Conservation (phyloP, 2,329 filamentous ascomycete genomes). For the Exophiala bonariae region DNA sequence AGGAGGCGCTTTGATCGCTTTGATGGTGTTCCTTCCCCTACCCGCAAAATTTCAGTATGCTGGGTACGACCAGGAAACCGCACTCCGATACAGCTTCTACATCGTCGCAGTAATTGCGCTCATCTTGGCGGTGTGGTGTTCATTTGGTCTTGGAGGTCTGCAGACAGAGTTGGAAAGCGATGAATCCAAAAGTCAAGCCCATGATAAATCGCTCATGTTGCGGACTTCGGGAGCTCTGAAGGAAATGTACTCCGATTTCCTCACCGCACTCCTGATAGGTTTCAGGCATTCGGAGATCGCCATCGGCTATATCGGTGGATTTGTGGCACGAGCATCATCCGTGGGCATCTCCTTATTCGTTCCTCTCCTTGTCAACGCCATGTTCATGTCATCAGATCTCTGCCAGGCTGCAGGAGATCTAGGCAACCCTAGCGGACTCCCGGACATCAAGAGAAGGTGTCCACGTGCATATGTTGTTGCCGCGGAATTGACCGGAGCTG, state of each 20-base stretch:
- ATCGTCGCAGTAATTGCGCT: conserved; percentile 75
- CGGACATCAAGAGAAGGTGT: conserved; percentile 80
- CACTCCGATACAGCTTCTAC: conserved; percentile 84
- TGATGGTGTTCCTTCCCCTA: conserved; percentile 80
- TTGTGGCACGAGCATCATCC: conserved; percentile 90
- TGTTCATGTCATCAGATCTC: conserved; percentile 77
- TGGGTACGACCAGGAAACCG: conserved; percentile 70
- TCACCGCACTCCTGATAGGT: conserved; percentile 67
- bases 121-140: conserved; percentile 71
- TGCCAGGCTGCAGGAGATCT: conserved; percentile 57
- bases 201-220: background rate
- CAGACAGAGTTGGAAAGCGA: conserved; percentile 77
- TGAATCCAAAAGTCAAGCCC: conserved; percentile 38
- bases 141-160: conserved; percentile 69
- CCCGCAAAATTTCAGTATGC: conserved; percentile 75
- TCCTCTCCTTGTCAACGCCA: conserved; percentile 87
- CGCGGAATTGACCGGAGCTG: conserved; percentile 82
- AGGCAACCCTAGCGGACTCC: conserved; percentile 33
- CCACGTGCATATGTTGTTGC: conserved; percentile 84
- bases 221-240: background rate
- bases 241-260: conserved; percentile 24
- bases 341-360: conserved; percentile 95
- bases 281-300: conserved; percentile 76
- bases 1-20: conserved; percentile 81
- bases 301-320: conserved; percentile 87